A percentile compares a stretch with the other conserved stretches of the same genome.
Evolutionary conservation across 345 rosid species (phyloP).

Genomic region (thale cress (Arabidopsis thaliana)): TAIR10.1 NC_003070.9:18072501-18073000

Average conservation of each 20-base stretch:
- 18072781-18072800: constrained; percentile 56
- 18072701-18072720: constrained; percentile 74
- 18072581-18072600: constrained; percentile 31
- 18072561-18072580: constrained; percentile 2
- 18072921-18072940: constrained; percentile 84
- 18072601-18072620: constrained; percentile 63
- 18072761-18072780: constrained; percentile 83
- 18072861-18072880: constrained; percentile 55
- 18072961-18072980: constrained; percentile 67
- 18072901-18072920: constrained; percentile 66
- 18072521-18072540: constrained; percentile 58
- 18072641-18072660: constrained; percentile 70
- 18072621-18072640: constrained; percentile 65
- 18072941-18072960: constrained; percentile 59
- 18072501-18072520: constrained; percentile 60
- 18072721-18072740: constrained; percentile 78
- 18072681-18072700: constrained; percentile 61
- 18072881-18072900: constrained; percentile 60
- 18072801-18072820: not conserved
- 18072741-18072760: constrained; percentile 66
- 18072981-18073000: constrained; percentile 64
- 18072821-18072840: not conserved
- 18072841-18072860: not conserved
- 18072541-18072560: constrained; percentile 30
- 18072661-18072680: constrained; percentile 50